These are phyloP conservation scores for Pseudocercospora musae DNA, from an alignment of 2,329 filamentous ascomycete species.

Conservation along the genomic window DNA sequence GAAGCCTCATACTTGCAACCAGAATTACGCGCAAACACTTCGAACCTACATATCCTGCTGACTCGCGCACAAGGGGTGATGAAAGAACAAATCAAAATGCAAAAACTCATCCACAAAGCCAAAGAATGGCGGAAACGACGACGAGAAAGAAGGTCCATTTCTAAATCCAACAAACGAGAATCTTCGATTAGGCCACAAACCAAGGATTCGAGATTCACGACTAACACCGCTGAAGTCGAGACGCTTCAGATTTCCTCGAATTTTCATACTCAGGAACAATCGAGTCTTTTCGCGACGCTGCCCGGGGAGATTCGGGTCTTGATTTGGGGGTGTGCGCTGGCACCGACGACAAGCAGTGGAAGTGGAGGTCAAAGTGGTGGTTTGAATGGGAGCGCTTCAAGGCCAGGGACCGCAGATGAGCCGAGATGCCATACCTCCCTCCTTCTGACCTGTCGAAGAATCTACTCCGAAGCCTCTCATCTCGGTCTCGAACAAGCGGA, in stretches of 20 bases:
- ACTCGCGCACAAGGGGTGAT: not conserved
- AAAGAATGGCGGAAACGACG: not conserved
- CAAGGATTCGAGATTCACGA: not conserved
- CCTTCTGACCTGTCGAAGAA: not conserved
- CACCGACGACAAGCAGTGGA: not conserved
- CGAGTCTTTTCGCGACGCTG: not conserved
- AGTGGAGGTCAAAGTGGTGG: too few relatives aligned
- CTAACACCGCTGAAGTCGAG: not conserved
- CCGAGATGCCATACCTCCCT: not conserved
- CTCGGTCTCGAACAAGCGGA: not conserved
- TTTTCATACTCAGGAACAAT: slow-evolving; percentile 1
- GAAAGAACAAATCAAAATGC: slow-evolving; percentile 3
- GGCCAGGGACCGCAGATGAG: not conserved
- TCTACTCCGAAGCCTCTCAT: not conserved
- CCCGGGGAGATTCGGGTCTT: not conserved
- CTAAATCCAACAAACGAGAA: not conserved
- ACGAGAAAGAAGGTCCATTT: not conserved
- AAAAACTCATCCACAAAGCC: not conserved
- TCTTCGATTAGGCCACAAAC: not conserved
- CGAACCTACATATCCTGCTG: not conserved
- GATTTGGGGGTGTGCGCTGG: not conserved
- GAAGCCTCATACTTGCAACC: too few relatives aligned
- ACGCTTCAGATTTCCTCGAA: not conserved
- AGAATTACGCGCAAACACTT: not conserved
- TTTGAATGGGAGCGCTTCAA: not conserved